phyloP scores from a whole-genome alignment of 495 filamentous ascomycete genomes.

The Sphaerosporella brunnea region DNA sequence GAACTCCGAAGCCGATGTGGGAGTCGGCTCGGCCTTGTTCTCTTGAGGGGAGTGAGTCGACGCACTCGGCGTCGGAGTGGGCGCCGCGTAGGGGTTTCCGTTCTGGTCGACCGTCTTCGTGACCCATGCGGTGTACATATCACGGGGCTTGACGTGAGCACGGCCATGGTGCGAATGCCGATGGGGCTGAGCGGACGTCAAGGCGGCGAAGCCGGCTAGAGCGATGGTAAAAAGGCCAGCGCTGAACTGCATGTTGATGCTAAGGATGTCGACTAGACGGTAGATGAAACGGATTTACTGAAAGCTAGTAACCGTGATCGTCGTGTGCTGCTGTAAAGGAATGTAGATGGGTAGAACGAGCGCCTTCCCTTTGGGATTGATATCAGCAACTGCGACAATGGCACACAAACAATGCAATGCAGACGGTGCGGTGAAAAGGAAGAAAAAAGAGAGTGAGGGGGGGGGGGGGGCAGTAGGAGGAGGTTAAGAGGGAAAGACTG shows the following conservation, averaged over 20 bases:
- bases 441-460: background rate
- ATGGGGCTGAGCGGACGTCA: conserved; percentile 17
- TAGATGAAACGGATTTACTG: too few species aligned
- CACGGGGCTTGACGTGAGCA: background rate
- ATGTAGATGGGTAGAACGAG: background rate
- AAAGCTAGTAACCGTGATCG: too few species aligned
- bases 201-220: conserved; percentile 11
- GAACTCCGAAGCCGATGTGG: background rate
- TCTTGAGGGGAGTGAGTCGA: background rate
- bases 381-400: too few species aligned
- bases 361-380: background rate
- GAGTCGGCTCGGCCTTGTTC: background rate
- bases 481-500: background rate
- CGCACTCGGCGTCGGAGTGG: too few species aligned
- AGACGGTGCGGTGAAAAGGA: too few species aligned
- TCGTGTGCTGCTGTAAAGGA: background rate
- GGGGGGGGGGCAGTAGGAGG: background rate
- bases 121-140: conserved; percentile 7
- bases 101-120: conserved; percentile 4
- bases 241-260: conserved; percentile 15
- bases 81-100: background rate
- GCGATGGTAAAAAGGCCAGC: conserved; percentile 16
- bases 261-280: too few species aligned
- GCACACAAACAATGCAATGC: too few species aligned
- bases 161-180: conserved; percentile 13